A percentile compares a stretch with the other conserved stretches of the same genome.
Conservation (phyloP, 164 flowering plant species). For the Dillenia suffruticosa region DNA sequence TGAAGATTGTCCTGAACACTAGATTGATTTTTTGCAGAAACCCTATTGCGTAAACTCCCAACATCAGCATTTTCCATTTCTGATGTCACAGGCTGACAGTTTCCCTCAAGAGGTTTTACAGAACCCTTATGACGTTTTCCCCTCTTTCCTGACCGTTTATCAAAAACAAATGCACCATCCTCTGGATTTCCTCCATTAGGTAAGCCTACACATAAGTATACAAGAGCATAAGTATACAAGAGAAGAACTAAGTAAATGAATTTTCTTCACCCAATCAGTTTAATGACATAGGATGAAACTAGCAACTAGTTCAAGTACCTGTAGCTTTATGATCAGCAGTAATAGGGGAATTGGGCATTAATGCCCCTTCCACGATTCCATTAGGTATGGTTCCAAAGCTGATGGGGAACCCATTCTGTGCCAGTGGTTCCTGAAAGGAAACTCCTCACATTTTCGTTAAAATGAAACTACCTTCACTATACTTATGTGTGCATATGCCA, state of each 20-base stretch:
- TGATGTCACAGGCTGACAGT: constrained; percentile 18
- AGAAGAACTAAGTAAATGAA: not conserved
- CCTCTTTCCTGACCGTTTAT: constrained; percentile 41
- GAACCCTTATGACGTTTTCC: constrained; percentile 44
- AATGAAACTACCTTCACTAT: too few relatives aligned
- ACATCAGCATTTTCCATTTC: constrained; percentile 40
- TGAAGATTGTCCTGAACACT: constrained; percentile 16
- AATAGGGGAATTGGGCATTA: constrained; percentile 2
- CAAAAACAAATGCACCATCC: constrained; percentile 33
- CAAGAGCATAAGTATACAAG: constrained; percentile 3
- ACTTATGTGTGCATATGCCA: too few relatives aligned
- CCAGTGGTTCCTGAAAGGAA: constrained; percentile 22
- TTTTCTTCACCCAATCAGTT: not conserved
- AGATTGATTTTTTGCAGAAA: constrained; percentile 22
- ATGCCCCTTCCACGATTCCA: constrained; percentile 19
- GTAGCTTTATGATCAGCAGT: not conserved
- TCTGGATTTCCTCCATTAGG: constrained; percentile 32
- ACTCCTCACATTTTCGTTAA: too few relatives aligned
- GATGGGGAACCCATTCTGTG: constrained; percentile 20
- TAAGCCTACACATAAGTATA: constrained; percentile 28
- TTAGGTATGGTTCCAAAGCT: constrained; percentile 17
- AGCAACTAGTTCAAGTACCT: too few relatives aligned
- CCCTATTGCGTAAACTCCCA: constrained; percentile 17
- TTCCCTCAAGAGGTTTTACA: constrained; percentile 40
- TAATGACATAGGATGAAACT: too few relatives aligned